Conservation (phyloP, 257 asterid genomes). For the Fraxinus excelsior region DNA sequence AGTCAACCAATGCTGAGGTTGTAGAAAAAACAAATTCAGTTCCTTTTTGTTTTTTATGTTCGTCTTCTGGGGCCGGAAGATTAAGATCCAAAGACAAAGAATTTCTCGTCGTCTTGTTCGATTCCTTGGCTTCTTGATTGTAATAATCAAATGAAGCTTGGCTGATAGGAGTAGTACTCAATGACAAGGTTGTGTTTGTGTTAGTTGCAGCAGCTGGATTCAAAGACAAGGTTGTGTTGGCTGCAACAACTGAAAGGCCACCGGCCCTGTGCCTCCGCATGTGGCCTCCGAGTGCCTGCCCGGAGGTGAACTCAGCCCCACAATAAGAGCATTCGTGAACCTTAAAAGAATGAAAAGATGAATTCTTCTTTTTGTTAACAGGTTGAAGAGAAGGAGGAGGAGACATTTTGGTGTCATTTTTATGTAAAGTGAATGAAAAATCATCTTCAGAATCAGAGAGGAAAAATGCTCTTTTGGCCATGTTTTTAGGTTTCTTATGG, state of each 20-base stretch:
- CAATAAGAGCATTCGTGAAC: constrained; percentile 62
- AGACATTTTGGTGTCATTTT: constrained; percentile 24
- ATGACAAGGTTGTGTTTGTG: constrained; percentile 9
- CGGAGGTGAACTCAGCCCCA: constrained; percentile 67
- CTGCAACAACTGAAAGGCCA: not conserved
- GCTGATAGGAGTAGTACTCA: constrained; percentile 18
- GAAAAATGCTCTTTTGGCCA: constrained; percentile 16
- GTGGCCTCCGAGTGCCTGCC: constrained; percentile 76
- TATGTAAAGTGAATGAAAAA: constrained; percentile 33
- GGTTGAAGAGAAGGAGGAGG: constrained; percentile 46
- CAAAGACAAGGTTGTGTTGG: constrained; percentile 16
- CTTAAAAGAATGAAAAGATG: constrained; percentile 35
- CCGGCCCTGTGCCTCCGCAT: constrained; percentile 60
- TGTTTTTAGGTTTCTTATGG: constrained; percentile 56
- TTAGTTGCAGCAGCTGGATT: constrained; percentile 7
- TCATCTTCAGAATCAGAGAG: constrained; percentile 44
- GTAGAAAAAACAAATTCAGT: not conserved
- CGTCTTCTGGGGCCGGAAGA: constrained; percentile 23
- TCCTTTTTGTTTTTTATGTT: constrained; percentile 1
- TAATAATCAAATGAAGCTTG: constrained; percentile 8
- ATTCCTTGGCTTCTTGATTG: constrained; percentile 3
- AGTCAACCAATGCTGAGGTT: constrained; percentile 16
- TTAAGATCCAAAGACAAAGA: constrained; percentile 30
- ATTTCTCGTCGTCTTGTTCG: constrained; percentile 22
- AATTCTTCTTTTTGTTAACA: constrained; percentile 38